Base-by-base conservation (phyloP, 768 basidiomycete genomes). In the Candolleomyces eurysporus region DNA sequence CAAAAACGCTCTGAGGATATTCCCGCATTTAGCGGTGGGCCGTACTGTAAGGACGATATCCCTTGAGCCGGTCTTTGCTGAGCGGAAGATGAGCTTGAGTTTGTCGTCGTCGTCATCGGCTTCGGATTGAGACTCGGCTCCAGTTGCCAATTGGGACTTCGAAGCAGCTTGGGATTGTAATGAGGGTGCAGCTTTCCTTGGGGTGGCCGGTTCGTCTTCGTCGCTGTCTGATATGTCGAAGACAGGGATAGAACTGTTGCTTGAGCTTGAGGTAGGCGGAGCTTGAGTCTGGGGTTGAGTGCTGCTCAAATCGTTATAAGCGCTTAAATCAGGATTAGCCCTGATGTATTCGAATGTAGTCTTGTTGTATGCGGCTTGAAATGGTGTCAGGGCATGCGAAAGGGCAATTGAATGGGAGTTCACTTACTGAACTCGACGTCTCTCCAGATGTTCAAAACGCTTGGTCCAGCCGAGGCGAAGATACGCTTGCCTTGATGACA, bases 1-100 rank as follows among this genome's bases (percentile, higher is more conserved):
- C 67, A 94, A 75, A 71, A 89, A 94, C 0, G 88, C 89, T 65
- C 82, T 83, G 55, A 93, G 82, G 58, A 94, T 89, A 0, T 87
- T 84, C 14, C 86, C 87, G 59, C 91, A 92, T 58, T 83, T 91
- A 19, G 91, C 91, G 19, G 87, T 88, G 7, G 84, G 81, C 7
- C 90, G 87, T 6, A 92, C 91, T 2, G 80, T 87, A 36, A 94
- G 77, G 0, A 80, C 78, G 51, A 92, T 79, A 43, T 84, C 81
- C 60, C 82, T 86, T 17, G 75, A 71, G 39, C 74, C 76, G 11
- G 78, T 80, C 19, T 72, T 61, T 10, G 74, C 73, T 2, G 90
- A 89, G 17, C 89, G 89, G 10, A 93, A 69, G 43, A 82, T 76
- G 30, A 93, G 77, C 63, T 85, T 89, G 75, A 92, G 82, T 32